Evolutionary conservation across 768 basidiomycete genomes (phyloP).

Genomic region (Serendipita sp.): DNA sequence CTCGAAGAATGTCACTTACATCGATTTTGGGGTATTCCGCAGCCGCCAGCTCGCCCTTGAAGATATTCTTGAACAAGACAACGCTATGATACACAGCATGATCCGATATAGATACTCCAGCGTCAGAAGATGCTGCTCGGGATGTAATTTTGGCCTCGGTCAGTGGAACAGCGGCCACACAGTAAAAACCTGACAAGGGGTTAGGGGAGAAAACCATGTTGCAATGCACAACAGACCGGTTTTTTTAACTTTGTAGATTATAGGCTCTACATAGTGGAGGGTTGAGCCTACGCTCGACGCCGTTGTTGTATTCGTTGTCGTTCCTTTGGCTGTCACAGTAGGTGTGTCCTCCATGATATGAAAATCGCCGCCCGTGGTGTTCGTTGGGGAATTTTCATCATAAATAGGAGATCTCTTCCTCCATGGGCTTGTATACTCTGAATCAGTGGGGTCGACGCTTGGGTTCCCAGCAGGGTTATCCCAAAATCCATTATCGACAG

Average conservation of each 20-base stretch:
- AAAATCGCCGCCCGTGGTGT: background rate
- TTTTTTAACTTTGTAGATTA: conserved; percentile 66
- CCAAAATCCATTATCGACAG: conserved; percentile 27
- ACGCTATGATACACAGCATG: conserved; percentile 67
- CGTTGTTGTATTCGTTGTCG: background rate
- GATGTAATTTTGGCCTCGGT: conserved; percentile 39
- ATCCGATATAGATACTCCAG: conserved; percentile 32
- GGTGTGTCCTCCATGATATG: conserved; percentile 1
- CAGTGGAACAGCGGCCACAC: conserved; percentile 68
- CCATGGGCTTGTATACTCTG: conserved; percentile 35
- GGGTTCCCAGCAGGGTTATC: conserved; percentile 45
- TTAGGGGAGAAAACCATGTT: background rate
- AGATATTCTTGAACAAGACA: conserved; percentile 76
- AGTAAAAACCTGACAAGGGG: background rate
- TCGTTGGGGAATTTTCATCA: background rate
- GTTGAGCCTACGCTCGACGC: conserved; percentile 31
- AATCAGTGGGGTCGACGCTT: conserved; percentile 27
- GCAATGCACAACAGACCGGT: conserved; percentile 45
- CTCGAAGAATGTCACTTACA: conserved; percentile 29
- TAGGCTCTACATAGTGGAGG: conserved; percentile 46
- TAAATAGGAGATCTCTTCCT: conserved; percentile 13
- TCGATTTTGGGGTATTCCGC: conserved; percentile 95
- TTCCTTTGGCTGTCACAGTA: background rate
- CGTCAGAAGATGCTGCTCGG: conserved; percentile 14
- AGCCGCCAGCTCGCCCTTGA: conserved; percentile 76